Conservation (phyloP, 2,329 filamentous ascomycete species). For the Podosphaera xanthii region DNA sequence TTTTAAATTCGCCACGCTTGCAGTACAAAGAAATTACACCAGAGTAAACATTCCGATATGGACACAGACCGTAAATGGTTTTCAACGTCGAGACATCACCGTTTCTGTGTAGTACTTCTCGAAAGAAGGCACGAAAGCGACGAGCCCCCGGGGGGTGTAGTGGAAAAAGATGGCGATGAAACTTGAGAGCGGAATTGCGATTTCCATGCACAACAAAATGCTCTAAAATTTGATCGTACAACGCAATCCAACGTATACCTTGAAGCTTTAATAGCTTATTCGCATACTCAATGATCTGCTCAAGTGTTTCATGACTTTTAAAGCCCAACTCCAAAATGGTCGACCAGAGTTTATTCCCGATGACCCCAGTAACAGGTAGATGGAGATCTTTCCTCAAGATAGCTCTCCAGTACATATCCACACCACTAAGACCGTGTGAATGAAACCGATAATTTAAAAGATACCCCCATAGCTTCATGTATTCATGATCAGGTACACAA, state of each 20-base stretch:
- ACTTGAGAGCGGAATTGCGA: slow-evolving; percentile 7
- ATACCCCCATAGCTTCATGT: slow-evolving; percentile 19
- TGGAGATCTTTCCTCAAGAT: slow-evolving; percentile 17
- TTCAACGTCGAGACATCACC: slow-evolving; percentile 18
- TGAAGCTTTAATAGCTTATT: slow-evolving; percentile 19
- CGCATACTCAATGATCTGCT: slow-evolving; percentile 19
- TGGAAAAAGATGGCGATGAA: slow-evolving; percentile 12
- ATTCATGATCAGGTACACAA: slow-evolving; percentile 9
- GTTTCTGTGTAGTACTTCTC: slow-evolving; percentile 7
- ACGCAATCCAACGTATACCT: slow-evolving; percentile 15
- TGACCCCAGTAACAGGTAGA: slow-evolving; percentile 19
- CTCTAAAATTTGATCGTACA: slow-evolving; percentile 24
- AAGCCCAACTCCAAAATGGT: slow-evolving; percentile 21
- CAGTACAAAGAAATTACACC: slow-evolving; percentile 21
- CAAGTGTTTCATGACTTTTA: slow-evolving; percentile 15
- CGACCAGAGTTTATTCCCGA: slow-evolving; percentile 23
- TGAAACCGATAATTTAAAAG: slow-evolving; percentile 20
- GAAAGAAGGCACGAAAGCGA: slow-evolving; percentile 18
- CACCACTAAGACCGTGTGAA: slow-evolving; percentile 19
- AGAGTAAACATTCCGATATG: slow-evolving; percentile 21
- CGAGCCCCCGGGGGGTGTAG: slow-evolving; percentile 16
- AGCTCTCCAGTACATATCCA: slow-evolving; percentile 21
- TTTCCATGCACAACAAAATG: slow-evolving; percentile 15
- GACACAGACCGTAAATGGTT: slow-evolving; percentile 19
- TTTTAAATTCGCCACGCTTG: slow-evolving; percentile 16